phyloP scores from a whole-genome alignment of 2,329 filamentous ascomycete genomes.

The Grosmannia huntii region DNA sequence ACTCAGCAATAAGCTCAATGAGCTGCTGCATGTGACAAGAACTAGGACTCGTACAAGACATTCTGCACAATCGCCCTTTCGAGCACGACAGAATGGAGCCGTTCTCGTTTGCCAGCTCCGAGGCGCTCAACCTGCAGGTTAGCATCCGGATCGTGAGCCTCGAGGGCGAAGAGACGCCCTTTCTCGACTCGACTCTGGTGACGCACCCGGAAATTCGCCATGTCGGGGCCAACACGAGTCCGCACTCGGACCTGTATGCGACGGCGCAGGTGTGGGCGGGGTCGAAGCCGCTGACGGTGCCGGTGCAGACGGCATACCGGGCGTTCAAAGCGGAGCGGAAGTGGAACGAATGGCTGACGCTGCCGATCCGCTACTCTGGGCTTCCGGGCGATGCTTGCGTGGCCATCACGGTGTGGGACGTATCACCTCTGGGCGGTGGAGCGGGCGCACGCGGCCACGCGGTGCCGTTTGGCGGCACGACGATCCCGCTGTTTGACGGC shows the following conservation, averaged over 20 bases:
- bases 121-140: constrained; percentile 63
- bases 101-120: constrained; percentile 88
- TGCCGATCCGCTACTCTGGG: constrained; percentile 74
- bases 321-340: constrained; percentile 65
- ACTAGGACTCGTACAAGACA: too few species aligned
- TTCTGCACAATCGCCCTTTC: too few species aligned
- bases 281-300: constrained; percentile 86
- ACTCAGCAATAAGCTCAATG: too few species aligned
- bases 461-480: constrained; percentile 89
- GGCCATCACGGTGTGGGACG: constrained; percentile 89
- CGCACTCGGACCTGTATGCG: constrained; percentile 80
- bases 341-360: constrained; percentile 91
- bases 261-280: constrained; percentile 92
- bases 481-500: constrained; percentile 78
- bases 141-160: constrained; percentile 58
- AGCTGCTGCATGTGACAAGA: too few species aligned
- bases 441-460: constrained; percentile 59
- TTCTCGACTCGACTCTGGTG: constrained; percentile 66
- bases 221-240: constrained; percentile 67
- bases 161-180: constrained; percentile 64
- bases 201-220: constrained; percentile 71
- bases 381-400: constrained; percentile 72
- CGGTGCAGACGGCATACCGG: constrained; percentile 86
- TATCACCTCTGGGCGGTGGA: constrained; percentile 61
- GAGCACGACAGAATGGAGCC: constrained; percentile 56